Base-by-base conservation (phyloP, 306 rosid genomes). In the Malus fusca region DNA sequence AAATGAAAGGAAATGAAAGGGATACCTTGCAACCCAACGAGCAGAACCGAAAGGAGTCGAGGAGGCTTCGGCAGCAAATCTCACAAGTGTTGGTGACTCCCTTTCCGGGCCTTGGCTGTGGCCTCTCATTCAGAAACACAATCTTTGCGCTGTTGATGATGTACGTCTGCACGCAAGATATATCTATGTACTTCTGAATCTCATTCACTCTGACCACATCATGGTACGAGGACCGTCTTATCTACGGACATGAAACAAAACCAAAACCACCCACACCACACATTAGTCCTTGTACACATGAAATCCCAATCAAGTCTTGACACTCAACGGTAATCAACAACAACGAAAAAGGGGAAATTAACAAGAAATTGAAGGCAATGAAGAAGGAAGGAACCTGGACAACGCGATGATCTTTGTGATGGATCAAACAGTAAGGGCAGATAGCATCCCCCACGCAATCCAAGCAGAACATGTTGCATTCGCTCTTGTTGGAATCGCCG, bases 21-120 rank as follows among this genome's bases (percentile, higher is more conserved):
- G 10, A 13, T 14, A 86, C 89, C 89, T 86, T 86, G 81, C 89
- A 86, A 31, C 87, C 89, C 78, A 86, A 73, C 14, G 89, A 86
- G 71, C 89, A 86, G 61, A 83, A 86, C 76, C 85, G 79, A 81
- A 83, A 86, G 23, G 89, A 66, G 46, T 86, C 89, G 0, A 81
- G 80, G 22, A 86, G 76, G 76, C 87, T 81, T 78, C 89, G 69
- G 55, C 85, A 59, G 44, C 87, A 86, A 78, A 83, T 76, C 80
- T 83, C 84, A 59, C 89, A 86, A 51, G 85, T 83, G 72, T 86
- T 78, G 8, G 89, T 78, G 44, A 86, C 85, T 4, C 89, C 89
- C 42, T 86, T 86, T 12, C 87, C 89, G 1, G 85, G 85, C 61
- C 85, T 70, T 3, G 87, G 87, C 65, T 86, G 89, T 4, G 89